Evolutionary conservation across 257 asterid species (phyloP).

Genomic region (Gardenia jasminoides): DNA sequence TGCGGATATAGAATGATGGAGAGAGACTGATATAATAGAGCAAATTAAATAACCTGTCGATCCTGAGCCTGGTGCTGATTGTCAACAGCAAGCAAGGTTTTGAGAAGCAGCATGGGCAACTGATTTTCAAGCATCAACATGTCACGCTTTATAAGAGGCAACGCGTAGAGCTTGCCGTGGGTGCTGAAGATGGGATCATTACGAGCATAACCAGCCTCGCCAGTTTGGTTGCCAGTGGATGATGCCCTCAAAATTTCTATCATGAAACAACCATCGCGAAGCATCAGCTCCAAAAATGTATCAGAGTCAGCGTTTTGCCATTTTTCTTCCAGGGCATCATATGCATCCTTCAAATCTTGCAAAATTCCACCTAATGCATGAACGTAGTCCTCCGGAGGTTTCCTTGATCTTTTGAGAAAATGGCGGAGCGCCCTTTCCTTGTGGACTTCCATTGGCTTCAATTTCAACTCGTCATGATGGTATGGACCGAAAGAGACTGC

Average conservation of each 20-base stretch:
- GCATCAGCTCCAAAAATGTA: slow-evolving; percentile 9
- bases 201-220: slow-evolving; percentile 14
- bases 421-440: slow-evolving; percentile 46
- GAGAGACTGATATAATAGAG: too few relatives aligned
- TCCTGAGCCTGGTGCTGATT: too few relatives aligned
- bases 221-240: background rate
- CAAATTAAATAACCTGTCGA: too few relatives aligned
- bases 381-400: slow-evolving; percentile 22
- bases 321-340: slow-evolving; percentile 18
- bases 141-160: slow-evolving; percentile 37
- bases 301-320: background rate
- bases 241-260: slow-evolving; percentile 9
- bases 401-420: slow-evolving; percentile 32
- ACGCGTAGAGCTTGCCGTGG: slow-evolving; percentile 34
- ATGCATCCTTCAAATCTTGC: slow-evolving; percentile 41
- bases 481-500: slow-evolving; percentile 55
- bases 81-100: background rate
- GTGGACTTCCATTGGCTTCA: slow-evolving; percentile 49
- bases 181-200: slow-evolving; percentile 48
- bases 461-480: slow-evolving; percentile 20
- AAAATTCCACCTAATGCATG: slow-evolving; percentile 14
- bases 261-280: slow-evolving; percentile 15
- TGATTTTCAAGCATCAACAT: slow-evolving; percentile 26
- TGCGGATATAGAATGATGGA: too few relatives aligned
- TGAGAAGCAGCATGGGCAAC: slow-evolving; percentile 14